Base-by-base conservation (phyloP, 2,329 filamentous ascomycete species). In the Fusarium heterosporum region DNA sequence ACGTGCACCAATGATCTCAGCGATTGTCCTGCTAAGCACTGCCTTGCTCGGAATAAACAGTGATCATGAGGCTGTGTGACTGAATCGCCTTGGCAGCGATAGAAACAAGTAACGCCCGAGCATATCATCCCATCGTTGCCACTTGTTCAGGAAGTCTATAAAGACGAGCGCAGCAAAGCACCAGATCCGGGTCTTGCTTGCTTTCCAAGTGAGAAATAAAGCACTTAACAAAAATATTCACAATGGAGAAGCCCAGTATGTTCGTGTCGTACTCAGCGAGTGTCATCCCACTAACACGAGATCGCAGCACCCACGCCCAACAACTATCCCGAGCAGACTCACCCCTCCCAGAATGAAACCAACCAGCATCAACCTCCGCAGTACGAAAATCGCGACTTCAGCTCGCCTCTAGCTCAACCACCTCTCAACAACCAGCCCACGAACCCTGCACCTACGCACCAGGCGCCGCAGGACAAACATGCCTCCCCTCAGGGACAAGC, bases 201-300 rank as follows among this genome's bases (percentile, higher is more conserved):
- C 17, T 45, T 32, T 12, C 12, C 22, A 40, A 29, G 28, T 25
- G 17, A 28, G n/a, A 32, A 32, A 10, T 5, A 12, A 17, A 22
- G 29, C 26, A 39, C 19, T n/a, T 16, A 22, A 41, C 25, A 16
- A 10, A n/a, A 4, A 32, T 25, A 47, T 38, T 47, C 29, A 58
- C 29, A 32, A 71, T 71, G 69, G 69, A 71, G 39, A 68, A 64
- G 25, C 40, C 66, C 5, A 64, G 69, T 71, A 64, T 32, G 66
- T 57, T 2, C n/a, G 8, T n/a, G 4, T 12, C 29, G 22, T 26
- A n/a, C 30, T 45, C 14, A 4, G 7, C 9, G 29, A 3, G 13
- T 12, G 22, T 16, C 22, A 8, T 25, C 4, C 41, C 6, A 42
- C 41, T 47, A 22, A 58, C 30, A 25, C 34, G 9, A 12, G 12